phyloP scores from a whole-genome alignment of 345 rosid species.

The Angophora floribunda region DNA sequence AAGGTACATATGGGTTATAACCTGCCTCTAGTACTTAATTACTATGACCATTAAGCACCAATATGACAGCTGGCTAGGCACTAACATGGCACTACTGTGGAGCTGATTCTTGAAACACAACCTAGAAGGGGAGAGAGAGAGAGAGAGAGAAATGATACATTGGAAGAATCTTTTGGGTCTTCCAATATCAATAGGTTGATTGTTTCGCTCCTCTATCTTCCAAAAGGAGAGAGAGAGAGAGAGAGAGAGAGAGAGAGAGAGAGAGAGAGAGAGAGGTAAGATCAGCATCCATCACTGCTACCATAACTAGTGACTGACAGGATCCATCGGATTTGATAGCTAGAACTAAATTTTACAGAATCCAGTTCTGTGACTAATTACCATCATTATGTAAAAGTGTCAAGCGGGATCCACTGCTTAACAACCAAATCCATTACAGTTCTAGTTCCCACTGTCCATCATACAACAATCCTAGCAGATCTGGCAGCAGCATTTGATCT shows the following conservation, averaged over 20 bases:
- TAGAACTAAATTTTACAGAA: background rate
- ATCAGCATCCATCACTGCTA: background rate
- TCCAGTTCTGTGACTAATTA: background rate
- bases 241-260: too few species aligned
- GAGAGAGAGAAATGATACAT: too few species aligned
- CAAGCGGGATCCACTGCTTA: background rate
- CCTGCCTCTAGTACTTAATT: background rate
- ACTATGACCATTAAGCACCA: background rate
- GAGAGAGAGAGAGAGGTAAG: background rate
- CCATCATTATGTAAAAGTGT: background rate
- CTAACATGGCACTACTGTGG: background rate
- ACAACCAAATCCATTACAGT: background rate
- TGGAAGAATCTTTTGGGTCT: too few species aligned
- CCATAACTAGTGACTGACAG: background rate
- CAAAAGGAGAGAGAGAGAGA: too few species aligned
- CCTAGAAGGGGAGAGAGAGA: background rate
- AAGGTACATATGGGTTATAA: background rate
- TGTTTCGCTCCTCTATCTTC: too few species aligned
- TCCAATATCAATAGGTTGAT: too few species aligned
- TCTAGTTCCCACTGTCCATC: background rate
- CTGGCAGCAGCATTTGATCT: background rate
- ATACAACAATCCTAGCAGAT: background rate
- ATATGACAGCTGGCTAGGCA: background rate
- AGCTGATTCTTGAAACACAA: background rate
- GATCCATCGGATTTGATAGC: background rate